Evolutionary conservation across 176 grass and related monocot genomes (phyloP), one percentile per base, ranked within the genome.

Genomic region (Triticum dicoccoides): DNA sequence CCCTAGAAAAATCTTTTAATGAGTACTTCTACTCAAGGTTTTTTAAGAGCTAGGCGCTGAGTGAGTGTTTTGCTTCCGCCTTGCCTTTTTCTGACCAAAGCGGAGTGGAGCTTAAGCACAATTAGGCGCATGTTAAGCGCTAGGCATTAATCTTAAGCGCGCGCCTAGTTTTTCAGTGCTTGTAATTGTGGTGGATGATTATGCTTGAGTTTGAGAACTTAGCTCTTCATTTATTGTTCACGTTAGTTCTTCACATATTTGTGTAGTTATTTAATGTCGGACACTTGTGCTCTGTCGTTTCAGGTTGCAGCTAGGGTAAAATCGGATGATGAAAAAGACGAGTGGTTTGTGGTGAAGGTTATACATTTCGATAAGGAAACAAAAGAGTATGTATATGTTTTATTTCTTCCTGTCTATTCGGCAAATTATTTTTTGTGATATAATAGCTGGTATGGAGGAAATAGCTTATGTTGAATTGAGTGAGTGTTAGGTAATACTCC

Each of bases 271-370:
- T 82, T 87, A 49, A 51, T 80, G 17, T 51, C 82, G 34, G 17
- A 13, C 32, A 49, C 67, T 52, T 76, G 35, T 42, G 49, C 42
- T 24, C 11, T 86, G 25, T 68, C 61, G 30, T 95, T 94, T 98
- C 90, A 98, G 97, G 97, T 98, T 77, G 97, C 97, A 72, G 97
- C 94, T 88, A 91, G 87, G 85, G 94, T 98, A 58, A 91, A 91
- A 17, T 81, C 85, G 80, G 97, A 96, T 82, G 91, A 96, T 73
- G 94, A 96, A 77, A 98, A 98, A 84, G 92, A 98, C 54, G 97
- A 98, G 65, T 98, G 97, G 94, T 79, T 98, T 80, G 84, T 98
- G 68, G 92, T 95, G 52, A 98, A 98, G 91, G 97, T 98, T 45
- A 94, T 89, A 73, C 92, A 94, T 86, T 94, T 98, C 27, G 97